Base-by-base conservation (phyloP, 352 stramenopile species). In the Globisporangium abappressorium region DNA sequence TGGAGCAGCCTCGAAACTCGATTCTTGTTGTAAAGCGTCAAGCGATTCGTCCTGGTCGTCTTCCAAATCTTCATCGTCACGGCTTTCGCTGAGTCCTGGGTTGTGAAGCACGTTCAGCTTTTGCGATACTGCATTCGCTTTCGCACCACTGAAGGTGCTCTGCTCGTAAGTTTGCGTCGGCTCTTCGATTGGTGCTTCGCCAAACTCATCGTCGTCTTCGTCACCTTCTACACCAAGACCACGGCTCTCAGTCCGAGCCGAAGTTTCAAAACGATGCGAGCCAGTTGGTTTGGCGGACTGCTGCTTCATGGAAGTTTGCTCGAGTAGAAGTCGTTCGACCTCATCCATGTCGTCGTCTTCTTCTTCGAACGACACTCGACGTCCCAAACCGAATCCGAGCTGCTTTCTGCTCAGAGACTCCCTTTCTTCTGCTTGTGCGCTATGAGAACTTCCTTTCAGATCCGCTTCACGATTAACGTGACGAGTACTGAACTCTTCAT, bases 271-370 rank as follows among this genome's bases (percentile, higher is more conserved):
- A 34, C 9, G 51, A 20, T 57, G 22, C 22, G 53, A 36, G 14
- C 8, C 14, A 36, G 24, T 14, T 7, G n/a, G 24, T 2, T n/a
- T 33, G 12, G 18, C 14, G 26, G 24, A 15, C 8, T 30, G 24
- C 22, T 61, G 53, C n/a, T 53, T 41, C 41, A 57, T 63, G 2
- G 53, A 62, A 0, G 65, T 66, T 15, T 70, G 47, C 14, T 61
- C 51, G 2, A 65, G 47, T 2, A 77, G 62, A 1, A 77, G 61
- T 8, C 65, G 69, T 58, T 80, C 68, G 1, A 80, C 65, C 56
- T 80, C 74, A 51, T 78, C 74, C 64, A 78, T 76, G 28, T 80
- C 74, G 30, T 80, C 71, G 28, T 80, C 71, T 26, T 74, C 56
- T 30, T 74, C 56, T 43, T 60, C 55, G 12, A 70, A 46, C 34